These are phyloP conservation scores for Hymenoscyphus salicellus DNA, from an alignment of 2,329 filamentous ascomycete genomes.

Conservation along the genomic window DNA sequence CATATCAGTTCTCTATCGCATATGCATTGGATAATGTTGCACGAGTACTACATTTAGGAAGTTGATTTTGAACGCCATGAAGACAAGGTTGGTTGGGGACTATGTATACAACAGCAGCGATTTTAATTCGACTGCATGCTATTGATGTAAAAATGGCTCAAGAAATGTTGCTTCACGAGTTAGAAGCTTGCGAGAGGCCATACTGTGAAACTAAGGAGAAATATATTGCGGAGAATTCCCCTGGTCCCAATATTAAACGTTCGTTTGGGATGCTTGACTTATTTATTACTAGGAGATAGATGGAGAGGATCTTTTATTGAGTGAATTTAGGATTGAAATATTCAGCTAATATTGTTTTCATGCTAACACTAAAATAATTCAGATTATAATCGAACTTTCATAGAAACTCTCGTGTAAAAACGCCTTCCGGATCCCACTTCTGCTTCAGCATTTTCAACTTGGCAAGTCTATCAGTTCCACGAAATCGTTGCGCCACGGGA, in stretches of 20 bases:
- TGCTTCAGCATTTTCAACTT: conserved; percentile 30
- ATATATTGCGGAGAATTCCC: background rate
- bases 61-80: too few relatives aligned
- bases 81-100: too few relatives aligned
- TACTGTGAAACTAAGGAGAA: background rate
- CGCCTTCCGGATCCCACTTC: conserved; percentile 29
- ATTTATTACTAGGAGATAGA: background rate
- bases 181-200: background rate
- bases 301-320: background rate
- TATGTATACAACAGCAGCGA: too few relatives aligned
- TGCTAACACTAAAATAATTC: background rate
- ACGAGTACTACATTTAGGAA: too few relatives aligned
- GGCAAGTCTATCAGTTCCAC: conserved; percentile 16
- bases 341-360: background rate
- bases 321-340: background rate
- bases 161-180: background rate
- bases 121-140: background rate
- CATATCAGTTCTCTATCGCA: too few relatives aligned
- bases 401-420: conserved; percentile 21
- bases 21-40: too few relatives aligned
- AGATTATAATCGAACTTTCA: background rate
- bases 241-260: background rate
- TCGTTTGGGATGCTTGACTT: background rate
- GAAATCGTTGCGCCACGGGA: conserved; percentile 3
- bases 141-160: background rate